Evolutionary conservation across 257 asterid species (phyloP).

Genomic region (Euphrasia confusa): DNA sequence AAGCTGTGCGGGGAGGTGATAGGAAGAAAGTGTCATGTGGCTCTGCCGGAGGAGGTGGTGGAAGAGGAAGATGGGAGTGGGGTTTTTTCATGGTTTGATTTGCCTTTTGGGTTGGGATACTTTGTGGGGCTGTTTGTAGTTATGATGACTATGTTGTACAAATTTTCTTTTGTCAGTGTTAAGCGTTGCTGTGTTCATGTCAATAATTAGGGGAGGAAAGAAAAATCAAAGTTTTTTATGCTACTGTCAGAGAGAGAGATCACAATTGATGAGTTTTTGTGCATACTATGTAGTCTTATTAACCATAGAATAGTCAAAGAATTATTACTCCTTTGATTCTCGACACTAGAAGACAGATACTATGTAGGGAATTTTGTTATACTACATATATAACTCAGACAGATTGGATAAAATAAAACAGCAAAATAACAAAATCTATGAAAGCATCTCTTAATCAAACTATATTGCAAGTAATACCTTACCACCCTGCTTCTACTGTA

Average conservation of each 20-base stretch:
- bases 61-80: slow-evolving; percentile 13
- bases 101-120: slow-evolving; percentile 40
- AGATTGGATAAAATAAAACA: not conserved
- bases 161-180: not conserved
- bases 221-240: too few species aligned
- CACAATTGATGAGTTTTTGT: too few species aligned
- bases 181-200: too few species aligned
- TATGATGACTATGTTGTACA: slow-evolving; percentile 15
- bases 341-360: too few species aligned
- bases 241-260: too few species aligned
- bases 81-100: slow-evolving; percentile 20
- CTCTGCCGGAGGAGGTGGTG: not conserved
- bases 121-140: slow-evolving; percentile 30
- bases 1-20: slow-evolving; percentile 40
- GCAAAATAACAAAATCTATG: not conserved
- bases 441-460: not conserved
- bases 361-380: too few species aligned
- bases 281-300: too few species aligned
- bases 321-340: too few species aligned
- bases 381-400: too few species aligned
- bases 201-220: too few species aligned
- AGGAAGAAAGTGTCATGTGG: slow-evolving; percentile 22
- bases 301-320: too few species aligned
- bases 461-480: not conserved
- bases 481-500: not conserved